phyloP scores from a whole-genome alignment of 1,284 basidiomycete species.

The Trametes polyzona region DNA sequence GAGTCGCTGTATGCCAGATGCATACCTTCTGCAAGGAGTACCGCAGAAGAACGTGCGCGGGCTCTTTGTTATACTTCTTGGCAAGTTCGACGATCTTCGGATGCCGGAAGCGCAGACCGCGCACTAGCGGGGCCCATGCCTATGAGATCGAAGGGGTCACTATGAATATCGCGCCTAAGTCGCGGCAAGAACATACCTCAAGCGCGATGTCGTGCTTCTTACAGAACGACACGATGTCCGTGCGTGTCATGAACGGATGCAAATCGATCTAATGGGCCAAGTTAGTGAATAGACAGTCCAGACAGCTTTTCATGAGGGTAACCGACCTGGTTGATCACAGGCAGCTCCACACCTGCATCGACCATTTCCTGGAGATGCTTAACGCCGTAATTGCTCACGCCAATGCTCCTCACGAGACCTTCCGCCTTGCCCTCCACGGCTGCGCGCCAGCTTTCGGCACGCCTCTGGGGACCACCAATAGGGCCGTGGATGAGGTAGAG shows the following conservation, averaged over 20 bases:
- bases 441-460: constrained; percentile 60
- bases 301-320: not conserved
- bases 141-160: constrained; percentile 22
- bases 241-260: constrained; percentile 76
- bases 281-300: not conserved
- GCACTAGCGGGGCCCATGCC: constrained; percentile 60
- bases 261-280: constrained; percentile 60
- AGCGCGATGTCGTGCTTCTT: constrained; percentile 61
- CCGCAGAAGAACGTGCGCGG: constrained; percentile 72
- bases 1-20: not conserved
- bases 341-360: constrained; percentile 51
- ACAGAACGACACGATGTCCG: constrained; percentile 67
- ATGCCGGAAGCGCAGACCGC: constrained; percentile 55
- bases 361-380: constrained; percentile 67
- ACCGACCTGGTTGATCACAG: constrained; percentile 69
- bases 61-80: constrained; percentile 59
- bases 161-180: not conserved
- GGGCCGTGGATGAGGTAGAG: constrained; percentile 75
- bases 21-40: constrained; percentile 81
- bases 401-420: constrained; percentile 65
- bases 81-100: constrained; percentile 46
- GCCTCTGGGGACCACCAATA: constrained; percentile 51
- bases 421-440: constrained; percentile 60
- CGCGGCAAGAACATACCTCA: constrained; percentile 50
- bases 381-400: constrained; percentile 74